Evolutionary conservation across 805 yeast genomes (phyloP).

Genomic region (Hanseniaspora pseudoguilliermondii): DNA sequence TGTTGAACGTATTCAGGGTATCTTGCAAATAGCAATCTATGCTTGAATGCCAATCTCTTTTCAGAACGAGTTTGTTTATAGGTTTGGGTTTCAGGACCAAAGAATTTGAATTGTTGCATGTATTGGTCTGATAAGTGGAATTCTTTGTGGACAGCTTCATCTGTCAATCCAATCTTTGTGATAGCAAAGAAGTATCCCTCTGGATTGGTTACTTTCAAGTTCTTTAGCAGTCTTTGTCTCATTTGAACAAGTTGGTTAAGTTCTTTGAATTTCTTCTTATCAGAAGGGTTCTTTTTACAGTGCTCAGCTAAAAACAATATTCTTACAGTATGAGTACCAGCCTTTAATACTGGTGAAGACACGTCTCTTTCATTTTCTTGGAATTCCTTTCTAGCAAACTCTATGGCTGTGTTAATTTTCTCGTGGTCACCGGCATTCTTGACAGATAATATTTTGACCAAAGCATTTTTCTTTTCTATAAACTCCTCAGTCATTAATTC

Average conservation of each 20-base stretch:
- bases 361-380: conserved; percentile 79
- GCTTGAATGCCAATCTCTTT: conserved; percentile 24
- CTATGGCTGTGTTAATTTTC: conserved; percentile 42
- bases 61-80: conserved; percentile 38
- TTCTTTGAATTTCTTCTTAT: conserved; percentile 51
- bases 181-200: conserved; percentile 75
- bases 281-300: conserved; percentile 57
- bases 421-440: conserved; percentile 56
- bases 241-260: conserved; percentile 78
- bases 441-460: conserved; percentile 59
- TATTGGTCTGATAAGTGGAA: conserved; percentile 69
- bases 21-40: conserved; percentile 5
- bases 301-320: conserved; percentile 71
- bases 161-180: conserved; percentile 77
- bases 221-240: conserved; percentile 71
- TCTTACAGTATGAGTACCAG: conserved; percentile 73
- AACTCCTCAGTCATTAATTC: conserved; percentile 28
- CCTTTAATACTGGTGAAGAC: conserved; percentile 91
- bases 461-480: conserved; percentile 50
- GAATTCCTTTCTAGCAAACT: conserved; percentile 66
- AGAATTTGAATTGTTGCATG: conserved; percentile 63
- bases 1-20: conserved; percentile 23
- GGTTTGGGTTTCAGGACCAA: conserved; percentile 41
- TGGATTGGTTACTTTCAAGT: conserved; percentile 69
- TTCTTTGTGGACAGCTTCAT: conserved; percentile 62